phyloP scores from a whole-genome alignment of 345 rosid species.

The Eucalyptus guilfoylei region DNA sequence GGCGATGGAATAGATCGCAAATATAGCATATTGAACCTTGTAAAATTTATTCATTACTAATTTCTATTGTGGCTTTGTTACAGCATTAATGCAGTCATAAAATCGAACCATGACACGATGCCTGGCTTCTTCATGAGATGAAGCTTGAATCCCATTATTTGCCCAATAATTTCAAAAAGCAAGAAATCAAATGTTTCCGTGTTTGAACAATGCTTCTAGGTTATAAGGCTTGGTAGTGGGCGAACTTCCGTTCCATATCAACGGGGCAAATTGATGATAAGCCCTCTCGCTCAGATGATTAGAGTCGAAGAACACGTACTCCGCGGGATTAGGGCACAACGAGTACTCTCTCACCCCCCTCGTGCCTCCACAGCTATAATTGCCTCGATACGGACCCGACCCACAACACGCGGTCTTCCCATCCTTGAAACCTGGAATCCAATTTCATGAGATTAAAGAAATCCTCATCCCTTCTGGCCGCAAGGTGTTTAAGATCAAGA shows the following conservation, averaged over 20 bases:
- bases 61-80: no score
- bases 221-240: neutral
- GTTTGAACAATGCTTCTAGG: neutral
- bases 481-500: no score
- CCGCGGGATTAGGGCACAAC: neutral
- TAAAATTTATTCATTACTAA: no score
- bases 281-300: neutral
- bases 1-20: no score
- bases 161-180: neutral
- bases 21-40: no score
- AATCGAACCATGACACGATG: neutral
- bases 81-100: no score
- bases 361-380: neutral
- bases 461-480: no score
- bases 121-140: neutral
- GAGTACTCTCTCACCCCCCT: neutral
- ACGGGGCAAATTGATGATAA: neutral
- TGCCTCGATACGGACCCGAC: neutral
- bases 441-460: neutral
- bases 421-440: neutral
- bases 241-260: neutral
- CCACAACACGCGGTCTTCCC: slow-evolving; percentile 4
- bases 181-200: no score
- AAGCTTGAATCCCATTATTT: neutral
- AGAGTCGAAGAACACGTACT: neutral